These are phyloP conservation scores for Lumnitzera littorea DNA, from an alignment of 345 rosid genomes.

Conservation along the genomic window DNA sequence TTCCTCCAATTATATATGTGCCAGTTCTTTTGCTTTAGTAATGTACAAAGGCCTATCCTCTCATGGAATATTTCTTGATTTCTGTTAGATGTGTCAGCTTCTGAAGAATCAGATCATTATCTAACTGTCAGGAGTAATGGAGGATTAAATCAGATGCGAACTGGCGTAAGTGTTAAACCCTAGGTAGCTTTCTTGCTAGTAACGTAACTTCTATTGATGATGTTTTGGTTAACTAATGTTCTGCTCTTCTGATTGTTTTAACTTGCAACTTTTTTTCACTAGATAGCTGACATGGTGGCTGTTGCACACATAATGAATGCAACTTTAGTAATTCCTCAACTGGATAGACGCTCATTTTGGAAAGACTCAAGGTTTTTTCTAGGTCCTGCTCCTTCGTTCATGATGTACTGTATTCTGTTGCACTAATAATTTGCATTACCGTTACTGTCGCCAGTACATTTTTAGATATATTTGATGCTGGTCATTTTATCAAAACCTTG, in stretches of 20 bases:
- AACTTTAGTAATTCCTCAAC: slow-evolving; percentile 78
- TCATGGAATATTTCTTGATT: background rate
- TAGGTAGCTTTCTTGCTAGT: slow-evolving; percentile 4
- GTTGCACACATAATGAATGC: slow-evolving; percentile 90
- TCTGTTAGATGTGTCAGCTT: slow-evolving; percentile 31
- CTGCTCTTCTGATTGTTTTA: background rate
- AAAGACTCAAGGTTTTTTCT: slow-evolving; percentile 71
- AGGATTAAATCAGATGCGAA: slow-evolving; percentile 96
- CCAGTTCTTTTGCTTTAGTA: background rate
- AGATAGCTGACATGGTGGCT: slow-evolving; percentile 94
- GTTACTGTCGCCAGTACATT: slow-evolving; percentile 44
- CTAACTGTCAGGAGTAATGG: slow-evolving; percentile 91
- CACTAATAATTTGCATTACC: slow-evolving; percentile 3
- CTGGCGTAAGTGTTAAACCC: slow-evolving; percentile 64
- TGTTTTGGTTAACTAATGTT: background rate
- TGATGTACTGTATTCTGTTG: background rate
- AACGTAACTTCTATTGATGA: background rate
- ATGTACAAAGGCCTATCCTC: background rate
- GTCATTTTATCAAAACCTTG: slow-evolving; percentile 55
- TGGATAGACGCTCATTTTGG: slow-evolving; percentile 91
- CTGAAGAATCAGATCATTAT: slow-evolving; percentile 40
- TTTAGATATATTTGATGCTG: slow-evolving; percentile 76
- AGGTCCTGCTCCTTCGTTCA: background rate
- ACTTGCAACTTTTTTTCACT: background rate
- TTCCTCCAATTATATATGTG: background rate